Evolutionary conservation across 2,329 filamentous ascomycete genomes (phyloP).

Genomic region (Exophiala spinifera): DNA sequence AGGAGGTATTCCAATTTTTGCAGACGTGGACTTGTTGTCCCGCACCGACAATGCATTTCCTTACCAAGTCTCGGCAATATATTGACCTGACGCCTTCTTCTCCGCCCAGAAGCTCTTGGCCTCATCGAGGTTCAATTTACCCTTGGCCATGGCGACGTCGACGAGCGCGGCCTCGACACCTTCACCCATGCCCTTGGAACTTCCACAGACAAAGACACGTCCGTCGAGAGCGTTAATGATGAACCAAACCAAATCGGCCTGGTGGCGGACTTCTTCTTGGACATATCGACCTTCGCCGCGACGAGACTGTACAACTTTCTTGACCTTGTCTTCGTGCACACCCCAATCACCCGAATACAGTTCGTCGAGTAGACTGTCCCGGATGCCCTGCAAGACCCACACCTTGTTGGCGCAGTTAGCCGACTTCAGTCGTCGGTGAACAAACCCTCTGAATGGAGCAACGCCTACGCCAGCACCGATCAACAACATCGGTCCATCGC

Average conservation of each 20-base stretch:
- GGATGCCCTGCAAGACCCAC: conserved; percentile 90
- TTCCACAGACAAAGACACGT: conserved; percentile 93
- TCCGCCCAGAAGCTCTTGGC: conserved; percentile 83
- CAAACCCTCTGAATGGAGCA: conserved; percentile 95
- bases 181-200: conserved; percentile 94
- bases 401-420: conserved; percentile 98
- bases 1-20: too few species aligned
- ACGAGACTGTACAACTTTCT: conserved; percentile 74
- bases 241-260: conserved; percentile 97
- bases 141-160: conserved; percentile 89
- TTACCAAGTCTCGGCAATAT: conserved; percentile 66
- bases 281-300: conserved; percentile 83
- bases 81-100: conserved; percentile 91
- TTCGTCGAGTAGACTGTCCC: conserved; percentile 92
- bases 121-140: conserved; percentile 76
- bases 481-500: conserved; percentile 94
- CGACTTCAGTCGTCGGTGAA: conserved; percentile 87
- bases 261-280: conserved; percentile 86
- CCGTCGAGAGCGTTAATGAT: conserved; percentile 96
- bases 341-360: conserved; percentile 97
- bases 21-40: background rate
- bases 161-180: conserved; percentile 85
- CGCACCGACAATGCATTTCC: background rate
- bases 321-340: conserved; percentile 82
- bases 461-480: conserved; percentile 96